Conservation (phyloP, 768 basidiomycete species). For the Chalciporus chontae region DNA sequence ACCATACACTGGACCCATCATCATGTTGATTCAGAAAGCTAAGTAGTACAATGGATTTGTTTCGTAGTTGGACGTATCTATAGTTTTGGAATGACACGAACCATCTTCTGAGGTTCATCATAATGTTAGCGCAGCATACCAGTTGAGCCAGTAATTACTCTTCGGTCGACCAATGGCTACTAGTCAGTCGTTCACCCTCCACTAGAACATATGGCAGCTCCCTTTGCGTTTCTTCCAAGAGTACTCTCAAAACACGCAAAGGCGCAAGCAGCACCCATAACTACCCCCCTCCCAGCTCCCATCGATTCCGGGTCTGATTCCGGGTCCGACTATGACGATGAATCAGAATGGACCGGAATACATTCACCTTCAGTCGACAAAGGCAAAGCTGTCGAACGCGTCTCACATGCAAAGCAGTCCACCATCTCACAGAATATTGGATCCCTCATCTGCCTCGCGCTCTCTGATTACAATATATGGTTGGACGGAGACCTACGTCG, state of each 20-base stretch:
- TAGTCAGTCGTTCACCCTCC: too few relatives aligned
- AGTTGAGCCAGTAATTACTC: too few relatives aligned
- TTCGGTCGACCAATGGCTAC: too few relatives aligned
- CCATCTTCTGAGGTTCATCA: too few relatives aligned
- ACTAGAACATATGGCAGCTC: constrained; percentile 18
- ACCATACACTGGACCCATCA: too few relatives aligned
- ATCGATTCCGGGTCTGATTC: constrained; percentile 4
- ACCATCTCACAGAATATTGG: constrained; percentile 44
- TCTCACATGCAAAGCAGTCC: constrained; percentile 15
- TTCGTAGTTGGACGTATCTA: too few relatives aligned
- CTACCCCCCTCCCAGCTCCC: constrained; percentile 3
- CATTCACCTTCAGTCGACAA: constrained; percentile 12
- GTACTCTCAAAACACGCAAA: constrained; percentile 38
- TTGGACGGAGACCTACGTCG: constrained; percentile 50
- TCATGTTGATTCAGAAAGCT: too few relatives aligned
- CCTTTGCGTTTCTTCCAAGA: constrained; percentile 48
- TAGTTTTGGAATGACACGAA: too few relatives aligned
- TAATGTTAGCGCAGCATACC: too few relatives aligned
- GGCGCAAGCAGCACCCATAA: constrained; percentile 14
- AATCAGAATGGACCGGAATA: background rate
- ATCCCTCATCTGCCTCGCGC: constrained; percentile 49
- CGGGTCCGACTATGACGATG: constrained; percentile 2
- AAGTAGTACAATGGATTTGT: too few relatives aligned
- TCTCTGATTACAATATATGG: constrained; percentile 76
- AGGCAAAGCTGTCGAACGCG: constrained; percentile 14